These are phyloP conservation scores for Acacia melanoxylon DNA, from an alignment of 306 rosid species.

Conservation along the genomic window DNA sequence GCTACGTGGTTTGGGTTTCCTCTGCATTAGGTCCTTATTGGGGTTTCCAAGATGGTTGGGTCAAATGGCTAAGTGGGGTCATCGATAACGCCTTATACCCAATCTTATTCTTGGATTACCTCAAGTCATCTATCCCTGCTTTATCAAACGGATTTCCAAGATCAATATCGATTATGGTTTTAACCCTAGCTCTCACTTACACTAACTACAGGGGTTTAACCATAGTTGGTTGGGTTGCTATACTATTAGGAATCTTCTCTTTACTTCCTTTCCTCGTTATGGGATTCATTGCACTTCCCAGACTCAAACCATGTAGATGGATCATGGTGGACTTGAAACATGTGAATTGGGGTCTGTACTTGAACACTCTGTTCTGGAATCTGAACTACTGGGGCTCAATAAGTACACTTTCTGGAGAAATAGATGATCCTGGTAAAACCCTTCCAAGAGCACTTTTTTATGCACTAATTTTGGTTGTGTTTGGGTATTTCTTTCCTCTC, in stretches of 20 bases:
- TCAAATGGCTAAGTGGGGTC: slow-evolving; percentile 70
- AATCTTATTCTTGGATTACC: slow-evolving; percentile 61
- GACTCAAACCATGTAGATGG: slow-evolving; percentile 60
- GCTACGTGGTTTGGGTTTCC: slow-evolving; percentile 70
- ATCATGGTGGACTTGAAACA: slow-evolving; percentile 40
- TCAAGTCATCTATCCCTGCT: slow-evolving; percentile 57
- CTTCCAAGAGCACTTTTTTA: slow-evolving; percentile 63
- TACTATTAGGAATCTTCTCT: slow-evolving; percentile 58
- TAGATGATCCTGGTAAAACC: slow-evolving; percentile 56
- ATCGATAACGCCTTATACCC: slow-evolving; percentile 72
- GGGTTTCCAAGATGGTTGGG: slow-evolving; percentile 65
- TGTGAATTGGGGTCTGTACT: slow-evolving; percentile 60
- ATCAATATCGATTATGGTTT: slow-evolving; percentile 35
- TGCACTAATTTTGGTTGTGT: slow-evolving; percentile 55
- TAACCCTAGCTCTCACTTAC: slow-evolving; percentile 56
- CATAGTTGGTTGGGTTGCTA: slow-evolving; percentile 66
- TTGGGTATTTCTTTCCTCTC: slow-evolving; percentile 61
- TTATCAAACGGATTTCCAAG: slow-evolving; percentile 56
- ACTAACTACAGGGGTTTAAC: slow-evolving; percentile 68
- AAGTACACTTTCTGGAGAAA: slow-evolving; percentile 72
- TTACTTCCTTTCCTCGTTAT: slow-evolving; percentile 61
- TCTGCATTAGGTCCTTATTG: slow-evolving; percentile 81
- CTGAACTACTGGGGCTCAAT: slow-evolving; percentile 74
- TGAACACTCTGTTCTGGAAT: slow-evolving; percentile 76
- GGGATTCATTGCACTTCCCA: slow-evolving; percentile 60